Conservation (phyloP, 371 early-diverging fungal genomes). For the Homolaphlyctis polyrhiza region DNA sequence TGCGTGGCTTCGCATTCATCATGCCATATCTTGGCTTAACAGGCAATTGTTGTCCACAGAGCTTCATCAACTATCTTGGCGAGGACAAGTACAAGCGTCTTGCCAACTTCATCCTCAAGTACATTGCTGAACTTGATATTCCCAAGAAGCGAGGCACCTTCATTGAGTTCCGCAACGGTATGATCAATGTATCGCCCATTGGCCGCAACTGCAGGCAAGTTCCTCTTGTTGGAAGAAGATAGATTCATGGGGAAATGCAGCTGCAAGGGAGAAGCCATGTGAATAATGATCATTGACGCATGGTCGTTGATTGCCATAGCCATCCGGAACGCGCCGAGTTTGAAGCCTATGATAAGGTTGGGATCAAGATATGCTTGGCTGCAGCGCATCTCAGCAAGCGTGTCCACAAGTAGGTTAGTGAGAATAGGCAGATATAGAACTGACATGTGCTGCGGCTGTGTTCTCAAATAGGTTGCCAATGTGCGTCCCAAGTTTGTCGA, state of each 20-base stretch:
- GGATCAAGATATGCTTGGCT: no score
- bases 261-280: not conserved
- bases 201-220: conserved; percentile 92
- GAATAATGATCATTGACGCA: no score
- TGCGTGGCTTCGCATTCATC: no score
- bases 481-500: conserved; percentile 86
- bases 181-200: conserved; percentile 99
- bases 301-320: no score
- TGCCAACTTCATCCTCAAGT: conserved; percentile 87
- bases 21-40: no score
- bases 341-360: conserved; percentile 83
- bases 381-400: no score
- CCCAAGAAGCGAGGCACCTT: conserved; percentile 98
- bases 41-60: conserved; percentile 48
- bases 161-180: conserved; percentile 98
- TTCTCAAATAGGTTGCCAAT: conserved; percentile 45
- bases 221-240: not conserved
- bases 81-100: conserved; percentile 95
- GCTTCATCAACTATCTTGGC: conserved; percentile 91
- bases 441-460: not conserved
- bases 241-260: not conserved
- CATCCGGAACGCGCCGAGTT: conserved; percentile 92
- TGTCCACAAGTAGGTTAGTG: no score
- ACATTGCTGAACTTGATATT: conserved; percentile 94
- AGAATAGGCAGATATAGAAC: no score